Evolutionary conservation across 495 filamentous ascomycete genomes (phyloP), one percentile per base, ranked within the genome.

Genomic region (Margaritispora aquatica): DNA sequence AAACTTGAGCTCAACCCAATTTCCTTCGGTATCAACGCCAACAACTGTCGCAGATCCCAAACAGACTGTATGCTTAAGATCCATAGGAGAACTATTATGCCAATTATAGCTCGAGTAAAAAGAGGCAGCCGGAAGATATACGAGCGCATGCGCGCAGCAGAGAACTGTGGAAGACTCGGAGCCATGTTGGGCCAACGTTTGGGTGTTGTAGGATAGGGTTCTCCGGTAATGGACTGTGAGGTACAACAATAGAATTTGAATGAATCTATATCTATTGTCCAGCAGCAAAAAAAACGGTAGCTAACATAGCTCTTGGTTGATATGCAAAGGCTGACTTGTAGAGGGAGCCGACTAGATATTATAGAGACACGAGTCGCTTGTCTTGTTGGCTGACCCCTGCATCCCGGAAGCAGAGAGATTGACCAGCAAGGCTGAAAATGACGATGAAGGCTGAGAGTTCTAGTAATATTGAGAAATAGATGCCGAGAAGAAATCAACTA

Each of bases 101-200:
- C 58, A 10, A 96, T 64, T 13, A 89, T 80, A n/a, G 82, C 72
- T 26, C 91, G 86, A 27, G 94, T 96, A 65, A 92, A 88, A 1
- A 97, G 77, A 47, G 94, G 94, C n/a, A 98, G 75, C 8, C 91
- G 87, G 58, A 89, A 75, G 63, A 96, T 60, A 70, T 96, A 97
- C 17, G 84, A 83, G 50, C 74, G 69, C 61, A 72, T 70, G 19
- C 78, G 74, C 50, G 66, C 57, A 23, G 73, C 71, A 60, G 62
- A 75, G 66, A 81, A 73, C 9, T 70, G 68, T 19, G 74, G 74
- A 10, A 77, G 63, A 24, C 63, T 71, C 51, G 73, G 72, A 69
- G 73, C 72, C 58, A 62, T 69, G 17, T 20, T 60, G 41, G 21
- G 15, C 7, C 10, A 55, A 36, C 8, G 41, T 9, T 24, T 26